Evolutionary conservation across 1,284 basidiomycete genomes (phyloP).

Genomic region (Leccinum subfulvum): DNA sequence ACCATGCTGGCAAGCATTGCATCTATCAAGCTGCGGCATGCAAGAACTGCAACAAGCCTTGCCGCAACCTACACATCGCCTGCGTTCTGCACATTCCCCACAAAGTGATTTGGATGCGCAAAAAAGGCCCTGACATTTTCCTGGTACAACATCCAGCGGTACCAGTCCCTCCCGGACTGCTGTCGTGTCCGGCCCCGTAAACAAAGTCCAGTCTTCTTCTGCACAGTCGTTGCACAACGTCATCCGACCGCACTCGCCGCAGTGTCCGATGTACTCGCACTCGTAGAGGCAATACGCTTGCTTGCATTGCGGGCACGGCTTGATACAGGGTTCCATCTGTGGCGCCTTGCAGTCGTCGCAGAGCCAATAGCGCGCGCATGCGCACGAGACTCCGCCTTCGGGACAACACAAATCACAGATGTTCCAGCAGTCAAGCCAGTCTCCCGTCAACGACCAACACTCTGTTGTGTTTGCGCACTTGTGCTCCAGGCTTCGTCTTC

Average conservation of each 20-base stretch:
- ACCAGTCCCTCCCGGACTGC: neutral
- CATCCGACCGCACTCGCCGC: slow-evolving; percentile 18
- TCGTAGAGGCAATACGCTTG: slow-evolving; percentile 15
- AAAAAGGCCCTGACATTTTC: neutral
- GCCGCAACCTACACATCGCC: slow-evolving; percentile 17
- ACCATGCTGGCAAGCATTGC: slow-evolving; percentile 6
- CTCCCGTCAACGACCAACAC: neutral
- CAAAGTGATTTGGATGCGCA: slow-evolving; percentile 8
- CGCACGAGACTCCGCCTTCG: slow-evolving; percentile 21
- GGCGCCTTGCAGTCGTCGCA: slow-evolving; percentile 24
- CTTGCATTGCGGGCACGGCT: slow-evolving; percentile 17
- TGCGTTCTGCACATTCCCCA: slow-evolving; percentile 2
- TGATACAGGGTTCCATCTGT: slow-evolving; percentile 6
- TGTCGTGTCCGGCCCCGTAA: neutral
- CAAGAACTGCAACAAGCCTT: slow-evolving; percentile 19
- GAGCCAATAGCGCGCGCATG: slow-evolving; percentile 21
- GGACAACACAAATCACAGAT: slow-evolving; percentile 14
- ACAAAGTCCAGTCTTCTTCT: slow-evolving; percentile 22
- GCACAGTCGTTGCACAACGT: slow-evolving; percentile 24
- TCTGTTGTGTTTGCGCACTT: neutral
- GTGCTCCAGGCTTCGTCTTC: neutral
- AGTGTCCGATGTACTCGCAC: slow-evolving; percentile 26
- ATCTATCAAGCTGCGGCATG: slow-evolving; percentile 1
- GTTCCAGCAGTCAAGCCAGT: neutral
- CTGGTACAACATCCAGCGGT: neutral